Evolutionary conservation across 352 stramenopile species (phyloP).

Genomic region (Phytophthora cryptogea): DNA sequence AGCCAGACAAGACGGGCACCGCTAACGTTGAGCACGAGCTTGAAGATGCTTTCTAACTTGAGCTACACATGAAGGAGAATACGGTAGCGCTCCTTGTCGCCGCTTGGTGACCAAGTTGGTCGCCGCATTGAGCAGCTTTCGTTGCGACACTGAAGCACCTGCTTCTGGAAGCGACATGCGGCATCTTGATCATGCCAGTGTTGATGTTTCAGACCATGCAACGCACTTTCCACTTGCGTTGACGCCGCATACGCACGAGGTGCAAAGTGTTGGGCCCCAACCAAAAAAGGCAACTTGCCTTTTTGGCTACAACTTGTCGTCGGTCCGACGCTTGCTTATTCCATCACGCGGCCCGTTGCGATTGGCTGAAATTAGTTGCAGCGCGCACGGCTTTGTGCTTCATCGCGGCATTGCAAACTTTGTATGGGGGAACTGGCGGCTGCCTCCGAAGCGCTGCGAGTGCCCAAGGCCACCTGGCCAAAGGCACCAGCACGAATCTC

Average conservation of each 20-base stretch:
- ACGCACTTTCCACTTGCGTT: not conserved
- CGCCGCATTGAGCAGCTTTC: not conserved
- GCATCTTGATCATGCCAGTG: not conserved
- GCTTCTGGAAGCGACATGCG: not conserved
- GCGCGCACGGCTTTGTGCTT: conserved; percentile 12
- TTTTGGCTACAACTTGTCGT: not conserved
- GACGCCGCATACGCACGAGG: not conserved
- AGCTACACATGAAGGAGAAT: no score
- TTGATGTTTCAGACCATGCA: not conserved
- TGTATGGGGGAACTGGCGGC: conserved; percentile 3
- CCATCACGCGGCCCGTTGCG: conserved; percentile 3
- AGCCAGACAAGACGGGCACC: no score
- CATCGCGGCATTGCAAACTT: conserved; percentile 21
- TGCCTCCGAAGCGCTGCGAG: not conserved
- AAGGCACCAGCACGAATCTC: not conserved
- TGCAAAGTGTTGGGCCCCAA: not conserved
- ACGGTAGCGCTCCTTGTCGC: no score
- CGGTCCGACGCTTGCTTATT: conserved; percentile 28
- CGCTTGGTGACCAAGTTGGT: no score
- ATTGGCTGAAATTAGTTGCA: conserved; percentile 2
- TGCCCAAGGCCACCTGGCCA: not conserved
- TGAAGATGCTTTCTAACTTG: no score
- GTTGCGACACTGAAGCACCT: not conserved
- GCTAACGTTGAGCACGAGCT: no score
- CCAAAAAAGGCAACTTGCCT: conserved; percentile 3